These are phyloP conservation scores for Alternaria gansuensis DNA, from an alignment of 2,329 filamentous ascomycete species.

Conservation along the genomic window DNA sequence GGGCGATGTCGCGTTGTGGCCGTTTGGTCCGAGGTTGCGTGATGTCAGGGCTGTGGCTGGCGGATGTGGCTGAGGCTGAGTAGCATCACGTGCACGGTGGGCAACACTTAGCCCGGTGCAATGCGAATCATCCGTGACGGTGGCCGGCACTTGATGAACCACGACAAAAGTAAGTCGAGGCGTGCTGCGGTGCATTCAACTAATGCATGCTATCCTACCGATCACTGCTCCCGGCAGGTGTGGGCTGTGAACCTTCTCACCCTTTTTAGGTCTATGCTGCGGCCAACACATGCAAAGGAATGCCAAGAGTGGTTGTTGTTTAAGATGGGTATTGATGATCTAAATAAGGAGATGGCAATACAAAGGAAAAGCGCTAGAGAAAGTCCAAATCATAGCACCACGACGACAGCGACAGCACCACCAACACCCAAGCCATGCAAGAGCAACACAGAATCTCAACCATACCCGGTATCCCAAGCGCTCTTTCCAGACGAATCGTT, in stretches of 20 bases:
- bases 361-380: conserved; percentile 6
- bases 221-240: neutral
- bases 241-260: neutral
- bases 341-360: neutral
- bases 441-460: neutral
- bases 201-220: neutral
- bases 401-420: neutral
- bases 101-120: neutral
- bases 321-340: neutral
- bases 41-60: conserved; percentile 19
- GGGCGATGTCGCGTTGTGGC: conserved; percentile 18
- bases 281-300: neutral
- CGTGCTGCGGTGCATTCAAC: neutral
- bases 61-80: conserved; percentile 6
- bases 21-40: conserved; percentile 16
- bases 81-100: conserved; percentile 14
- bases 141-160: neutral
- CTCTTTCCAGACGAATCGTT: conserved; percentile 7
- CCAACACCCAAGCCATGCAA: conserved; percentile 19
- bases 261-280: neutral
- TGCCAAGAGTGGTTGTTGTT: neutral
- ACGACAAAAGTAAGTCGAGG: neutral
- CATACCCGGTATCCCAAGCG: neutral
- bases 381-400: neutral
- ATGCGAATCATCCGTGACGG: neutral